Percentiles rank a stretch among this genome's conserved stretches.
Evolutionary conservation across 2,329 filamentous ascomycete species (phyloP).

Genomic region (Diplocarpon mali): DNA sequence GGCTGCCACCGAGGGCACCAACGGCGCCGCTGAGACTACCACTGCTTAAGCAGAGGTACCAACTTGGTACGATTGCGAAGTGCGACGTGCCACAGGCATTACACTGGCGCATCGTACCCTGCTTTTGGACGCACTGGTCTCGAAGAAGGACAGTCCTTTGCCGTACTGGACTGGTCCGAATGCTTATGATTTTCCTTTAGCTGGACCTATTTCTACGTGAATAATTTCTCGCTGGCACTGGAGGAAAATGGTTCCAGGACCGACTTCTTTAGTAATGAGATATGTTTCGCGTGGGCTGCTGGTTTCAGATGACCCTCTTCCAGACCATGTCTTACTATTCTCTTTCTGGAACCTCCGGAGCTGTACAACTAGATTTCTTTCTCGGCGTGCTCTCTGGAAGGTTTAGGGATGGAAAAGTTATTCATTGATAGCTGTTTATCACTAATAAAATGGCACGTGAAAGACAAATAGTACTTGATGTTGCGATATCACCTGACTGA

Average conservation of each 20-base stretch:
- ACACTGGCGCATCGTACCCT: slow-evolving; percentile 6
- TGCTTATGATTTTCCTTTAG: slow-evolving; percentile 27
- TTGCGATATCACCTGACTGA: background rate
- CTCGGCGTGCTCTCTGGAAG: slow-evolving; percentile 26
- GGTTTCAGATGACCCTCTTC: slow-evolving; percentile 27
- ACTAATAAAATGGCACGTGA: slow-evolving; percentile 3
- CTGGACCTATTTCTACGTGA: slow-evolving; percentile 18
- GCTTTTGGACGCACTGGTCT: slow-evolving; percentile 16
- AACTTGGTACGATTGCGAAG: slow-evolving; percentile 22
- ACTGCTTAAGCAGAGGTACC: slow-evolving; percentile 29
- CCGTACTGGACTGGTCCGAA: slow-evolving; percentile 14
- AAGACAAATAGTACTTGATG: background rate
- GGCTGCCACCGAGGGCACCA: slow-evolving; percentile 44
- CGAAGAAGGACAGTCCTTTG: slow-evolving; percentile 15
- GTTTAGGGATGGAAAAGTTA: slow-evolving; percentile 27
- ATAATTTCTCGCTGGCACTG: slow-evolving; percentile 19
- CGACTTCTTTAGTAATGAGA: slow-evolving; percentile 25
- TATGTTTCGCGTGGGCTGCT: slow-evolving; percentile 20
- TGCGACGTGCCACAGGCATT: slow-evolving; percentile 17
- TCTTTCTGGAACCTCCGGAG: slow-evolving; percentile 28
- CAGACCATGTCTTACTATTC: slow-evolving; percentile 29
- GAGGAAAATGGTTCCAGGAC: slow-evolving; percentile 11
- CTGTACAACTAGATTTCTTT: slow-evolving; percentile 29
- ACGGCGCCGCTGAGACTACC: slow-evolving; percentile 34
- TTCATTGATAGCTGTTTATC: slow-evolving; percentile 21